Conservation (phyloP, 2,329 filamentous ascomycete species). For the Epichloe sibirici region DNA sequence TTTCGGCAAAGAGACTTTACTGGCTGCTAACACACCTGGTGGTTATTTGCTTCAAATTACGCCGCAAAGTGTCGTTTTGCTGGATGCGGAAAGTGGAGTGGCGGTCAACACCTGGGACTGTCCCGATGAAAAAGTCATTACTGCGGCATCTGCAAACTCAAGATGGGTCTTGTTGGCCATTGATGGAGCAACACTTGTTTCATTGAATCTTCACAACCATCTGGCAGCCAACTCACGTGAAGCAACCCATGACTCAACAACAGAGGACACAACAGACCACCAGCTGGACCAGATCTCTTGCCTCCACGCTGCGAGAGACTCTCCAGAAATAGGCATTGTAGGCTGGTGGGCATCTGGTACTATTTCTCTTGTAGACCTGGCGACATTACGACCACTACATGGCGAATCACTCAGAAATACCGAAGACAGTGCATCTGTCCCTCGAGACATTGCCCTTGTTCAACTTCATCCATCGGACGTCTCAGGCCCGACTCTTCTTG, state of each 20-base stretch:
- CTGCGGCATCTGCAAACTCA: conserved; percentile 63
- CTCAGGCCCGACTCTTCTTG: conserved; percentile 62
- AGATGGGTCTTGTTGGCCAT: conserved; percentile 61
- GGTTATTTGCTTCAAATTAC: conserved; percentile 68
- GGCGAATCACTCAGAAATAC: conserved; percentile 48
- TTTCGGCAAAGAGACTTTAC: conserved; percentile 59
- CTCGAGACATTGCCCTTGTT: conserved; percentile 68
- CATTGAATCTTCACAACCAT: conserved; percentile 49
- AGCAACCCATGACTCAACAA: conserved; percentile 37
- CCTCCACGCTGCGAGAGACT: conserved; percentile 56
- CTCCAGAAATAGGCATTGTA: conserved; percentile 58
- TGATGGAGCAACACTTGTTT: conserved; percentile 59
- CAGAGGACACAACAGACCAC: conserved; percentile 4
- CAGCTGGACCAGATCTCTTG: conserved; percentile 66
- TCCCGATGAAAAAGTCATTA: conserved; percentile 46
- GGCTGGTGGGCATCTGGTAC: conserved; percentile 81
- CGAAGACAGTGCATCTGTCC: conserved; percentile 62
- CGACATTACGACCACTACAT: conserved; percentile 52
- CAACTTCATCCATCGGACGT: conserved; percentile 54
- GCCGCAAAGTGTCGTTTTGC: conserved; percentile 45
- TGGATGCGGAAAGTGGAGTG: conserved; percentile 46
- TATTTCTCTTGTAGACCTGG: conserved; percentile 60
- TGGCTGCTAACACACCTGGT: conserved; percentile 52
- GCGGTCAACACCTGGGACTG: conserved; percentile 47
- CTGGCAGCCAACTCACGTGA: conserved; percentile 47